These are phyloP conservation scores for Podosphaera fusca DNA, from an alignment of 2,329 filamentous ascomycete genomes.

Conservation along the genomic window DNA sequence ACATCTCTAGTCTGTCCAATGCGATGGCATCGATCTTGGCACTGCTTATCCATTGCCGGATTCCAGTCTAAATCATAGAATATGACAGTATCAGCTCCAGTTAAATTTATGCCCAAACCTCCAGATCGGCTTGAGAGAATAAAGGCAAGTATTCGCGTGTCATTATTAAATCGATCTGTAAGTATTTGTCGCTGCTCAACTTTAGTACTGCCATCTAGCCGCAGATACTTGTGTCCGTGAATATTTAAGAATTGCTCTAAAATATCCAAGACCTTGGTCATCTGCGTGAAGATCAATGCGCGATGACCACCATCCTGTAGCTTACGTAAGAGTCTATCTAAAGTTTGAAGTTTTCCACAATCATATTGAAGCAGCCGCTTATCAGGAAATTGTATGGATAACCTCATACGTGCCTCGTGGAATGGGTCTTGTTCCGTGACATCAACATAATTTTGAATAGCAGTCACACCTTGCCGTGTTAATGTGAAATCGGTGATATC, in stretches of 20 bases:
- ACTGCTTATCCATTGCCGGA: slow-evolving; percentile 98
- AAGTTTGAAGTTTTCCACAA: slow-evolving; percentile 81
- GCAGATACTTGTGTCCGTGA: slow-evolving; percentile 87
- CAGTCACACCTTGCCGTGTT: slow-evolving; percentile 32
- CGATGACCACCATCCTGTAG: slow-evolving; percentile 80
- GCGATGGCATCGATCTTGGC: slow-evolving; percentile 87
- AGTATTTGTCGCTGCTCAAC: slow-evolving; percentile 88
- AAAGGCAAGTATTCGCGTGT: slow-evolving; percentile 78
- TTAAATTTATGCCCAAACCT: slow-evolving; percentile 87
- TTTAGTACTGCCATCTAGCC: slow-evolving; percentile 87
- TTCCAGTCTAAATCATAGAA: slow-evolving; percentile 99
- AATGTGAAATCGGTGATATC: slow-evolving; percentile 49
- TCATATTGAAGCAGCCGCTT: slow-evolving; percentile 93
- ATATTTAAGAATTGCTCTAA: slow-evolving; percentile 96
- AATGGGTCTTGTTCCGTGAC: slow-evolving; percentile 55
- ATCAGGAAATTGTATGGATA: slow-evolving; percentile 92
- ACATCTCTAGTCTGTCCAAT: slow-evolving; percentile 96
- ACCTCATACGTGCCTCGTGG: slow-evolving; percentile 77
- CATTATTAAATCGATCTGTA: slow-evolving; percentile 91
- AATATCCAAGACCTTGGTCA: slow-evolving; percentile 96
- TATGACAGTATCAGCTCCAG: slow-evolving; percentile 89
- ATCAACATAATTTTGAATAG: slow-evolving; percentile 31
- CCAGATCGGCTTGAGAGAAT: slow-evolving; percentile 89
- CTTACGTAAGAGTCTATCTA: slow-evolving; percentile 66
- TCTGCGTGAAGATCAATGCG: slow-evolving; percentile 94